Conservation (phyloP, 2,329 filamentous ascomycete genomes). For the Colletotrichum sp. region DNA sequence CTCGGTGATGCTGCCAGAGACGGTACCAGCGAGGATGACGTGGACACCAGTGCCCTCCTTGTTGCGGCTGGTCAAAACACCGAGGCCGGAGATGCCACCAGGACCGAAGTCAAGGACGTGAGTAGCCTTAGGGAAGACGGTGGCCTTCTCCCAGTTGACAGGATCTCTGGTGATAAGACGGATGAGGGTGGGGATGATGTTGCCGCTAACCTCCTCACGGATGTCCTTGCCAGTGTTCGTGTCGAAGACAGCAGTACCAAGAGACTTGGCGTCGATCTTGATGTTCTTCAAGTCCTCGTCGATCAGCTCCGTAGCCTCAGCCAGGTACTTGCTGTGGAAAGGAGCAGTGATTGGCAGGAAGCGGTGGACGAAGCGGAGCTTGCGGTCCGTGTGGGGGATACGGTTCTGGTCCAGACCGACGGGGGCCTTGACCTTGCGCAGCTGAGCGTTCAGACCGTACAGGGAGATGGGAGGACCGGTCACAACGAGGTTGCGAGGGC, state of each 20-base stretch:
- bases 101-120: slow-evolving; percentile 97
- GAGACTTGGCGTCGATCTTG: slow-evolving; percentile 71
- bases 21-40: slow-evolving; percentile 92
- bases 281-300: slow-evolving; percentile 87
- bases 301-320: slow-evolving; percentile 81
- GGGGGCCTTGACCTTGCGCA: slow-evolving; percentile 96
- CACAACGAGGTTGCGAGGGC: slow-evolving; percentile 94
- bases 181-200: slow-evolving; percentile 85
- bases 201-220: slow-evolving; percentile 70
- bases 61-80: slow-evolving; percentile 96
- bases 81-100: slow-evolving; percentile 94
- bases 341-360: slow-evolving; percentile 98
- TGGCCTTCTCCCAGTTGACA: slow-evolving; percentile 96
- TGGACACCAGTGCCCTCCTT: slow-evolving; percentile 98
- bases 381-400: slow-evolving; percentile 93
- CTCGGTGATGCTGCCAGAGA: slow-evolving; percentile 87
- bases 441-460: slow-evolving; percentile 92
- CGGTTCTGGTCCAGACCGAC: slow-evolving; percentile 97
- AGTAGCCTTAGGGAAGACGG: slow-evolving; percentile 86
- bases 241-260: slow-evolving; percentile 88
- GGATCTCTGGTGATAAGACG: slow-evolving; percentile 94
- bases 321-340: slow-evolving; percentile 96
- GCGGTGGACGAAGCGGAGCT: slow-evolving; percentile 94
- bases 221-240: slow-evolving; percentile 90
- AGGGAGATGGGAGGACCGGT: slow-evolving; percentile 95